Base-by-base conservation (phyloP, 495 filamentous ascomycete species). In the Neurospora sp. region DNA sequence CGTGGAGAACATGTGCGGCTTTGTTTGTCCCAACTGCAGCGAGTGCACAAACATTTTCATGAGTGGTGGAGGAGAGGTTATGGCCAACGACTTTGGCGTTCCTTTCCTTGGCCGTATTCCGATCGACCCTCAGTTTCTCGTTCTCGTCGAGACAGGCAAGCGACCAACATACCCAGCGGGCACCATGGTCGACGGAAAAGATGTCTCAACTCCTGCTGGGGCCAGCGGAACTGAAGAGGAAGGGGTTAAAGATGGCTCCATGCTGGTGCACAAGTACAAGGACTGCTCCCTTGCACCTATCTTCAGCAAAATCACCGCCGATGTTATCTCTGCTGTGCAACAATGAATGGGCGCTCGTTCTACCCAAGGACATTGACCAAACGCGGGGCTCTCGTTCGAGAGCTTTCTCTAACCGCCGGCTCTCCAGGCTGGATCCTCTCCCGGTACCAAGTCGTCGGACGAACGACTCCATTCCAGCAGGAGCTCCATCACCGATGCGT, bases 1-100 rank as follows among this genome's bases (percentile, higher is more conserved):
- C 3, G 86, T 99, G 44, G 96, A 99, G 84, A 99, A 99, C 81
- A 98, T 99, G 96, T 91, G 91, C 37, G 96, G 96, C 2, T 99
- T 94, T 82, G 91, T 97, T 71, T 99, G 96, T 82, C 95, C 95
- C 41, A 93, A 94, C 78, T 99, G 96, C 83, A 92, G 91, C 75
- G 93, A 96, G 81, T 93, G 94, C 81, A 97, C 93, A 59, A 93
- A 98, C 83, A 83, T 98, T 71, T 98, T 98, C 79, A 91, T 89
- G 69, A 93, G 89, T 70, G 96, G 96, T 20, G 96, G 96, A 9
- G 96, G 96, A 9, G 82, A 93, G 81, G 88, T 92, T 35, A 97
- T 99, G 96, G 94, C 94, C 20, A 81, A 86, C 75, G 93, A 98
- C 76, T 94, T 94, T 80, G 86, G 84, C 4, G 92, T 99, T 39